Evolutionary conservation across 176 grass and related monocot genomes (phyloP).

Genomic region (Cymbopogon citratus): DNA sequence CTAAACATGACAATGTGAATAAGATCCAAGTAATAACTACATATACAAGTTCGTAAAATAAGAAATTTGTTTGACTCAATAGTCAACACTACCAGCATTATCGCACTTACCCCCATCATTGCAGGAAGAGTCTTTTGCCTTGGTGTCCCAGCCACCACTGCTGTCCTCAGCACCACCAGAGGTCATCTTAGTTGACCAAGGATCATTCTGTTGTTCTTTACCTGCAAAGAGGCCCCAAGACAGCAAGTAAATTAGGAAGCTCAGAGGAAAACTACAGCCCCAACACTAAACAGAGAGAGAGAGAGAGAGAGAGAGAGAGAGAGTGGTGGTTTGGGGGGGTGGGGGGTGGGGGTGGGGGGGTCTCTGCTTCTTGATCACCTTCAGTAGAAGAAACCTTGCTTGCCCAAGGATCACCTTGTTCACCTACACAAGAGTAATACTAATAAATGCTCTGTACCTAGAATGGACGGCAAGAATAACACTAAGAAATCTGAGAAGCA

Average conservation of each 20-base stretch:
- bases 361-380: slow-evolving; percentile 22
- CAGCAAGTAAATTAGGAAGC: neutral
- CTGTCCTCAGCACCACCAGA: slow-evolving; percentile 15
- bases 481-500: neutral
- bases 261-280: neutral
- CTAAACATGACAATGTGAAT: slow-evolving; percentile 26
- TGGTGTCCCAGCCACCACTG: slow-evolving; percentile 36
- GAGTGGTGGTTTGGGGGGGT: too few relatives aligned
- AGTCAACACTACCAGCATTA: slow-evolving; percentile 24
- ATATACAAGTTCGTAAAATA: neutral
- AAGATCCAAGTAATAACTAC: neutral
- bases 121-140: neutral
- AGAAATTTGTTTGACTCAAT: slow-evolving; percentile 14
- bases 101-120: slow-evolving; percentile 8
- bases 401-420: slow-evolving; percentile 38
- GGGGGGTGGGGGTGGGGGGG: neutral
- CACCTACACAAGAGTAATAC: slow-evolving; percentile 11
- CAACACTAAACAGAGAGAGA: too few relatives aligned
- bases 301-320: too few relatives aligned
- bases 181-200: slow-evolving; percentile 39
- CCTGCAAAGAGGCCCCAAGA: slow-evolving; percentile 27
- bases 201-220: slow-evolving; percentile 42
- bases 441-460: neutral
- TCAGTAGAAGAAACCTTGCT: slow-evolving; percentile 30
- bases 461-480: neutral